Evolutionary conservation across 805 yeast genomes (phyloP), one percentile per base, ranked within the genome.

Genomic region (Saturnispora galanensis): DNA sequence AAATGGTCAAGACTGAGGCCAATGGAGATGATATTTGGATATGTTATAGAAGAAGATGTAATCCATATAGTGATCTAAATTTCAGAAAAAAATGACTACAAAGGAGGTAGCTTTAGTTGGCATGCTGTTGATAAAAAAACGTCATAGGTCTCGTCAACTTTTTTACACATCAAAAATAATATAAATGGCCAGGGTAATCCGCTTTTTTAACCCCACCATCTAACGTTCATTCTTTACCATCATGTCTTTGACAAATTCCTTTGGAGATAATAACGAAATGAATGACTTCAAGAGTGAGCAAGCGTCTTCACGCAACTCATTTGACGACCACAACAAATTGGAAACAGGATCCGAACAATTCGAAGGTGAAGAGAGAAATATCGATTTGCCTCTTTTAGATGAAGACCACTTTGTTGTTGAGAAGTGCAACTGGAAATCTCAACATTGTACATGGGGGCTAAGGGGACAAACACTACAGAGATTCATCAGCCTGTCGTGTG

Each of bases 401-500:
- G 50, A 44, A 35, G 39, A 45, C 26, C 6, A 13, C 3, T 31
- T 50, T 21, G 38, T 31, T 13, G 10, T 35, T 1, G 21, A 30
- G 3, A 47, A 43, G 29, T 50, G 44, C 21, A 44, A 46, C 5
- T 3, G 45, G 3, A n/a, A 7, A 4, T 37, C 44, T 2, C 35
- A 43, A 10, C 57, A 54, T 37, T 70, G 73, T 49, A 76, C 82
- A 9, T 59, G 67, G 44, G 84, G 85, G 16, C 60, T 78, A 9
- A 57, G 61, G 35, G 89, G 89, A 47, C 69, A 72, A 51, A 60
- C 65, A 28, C 71, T 77, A 37, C 67, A 76, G 49, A 55, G 59
- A 26, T 56, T 70, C 13, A 65, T 76, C 42, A 74, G 89, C 6
- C 66, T 74, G 41, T 70, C 77, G 37, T 82, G 89, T 41, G 77